Evolutionary conservation across 2,329 filamentous ascomycete genomes (phyloP).

Genomic region (Venturia oleaginea): DNA sequence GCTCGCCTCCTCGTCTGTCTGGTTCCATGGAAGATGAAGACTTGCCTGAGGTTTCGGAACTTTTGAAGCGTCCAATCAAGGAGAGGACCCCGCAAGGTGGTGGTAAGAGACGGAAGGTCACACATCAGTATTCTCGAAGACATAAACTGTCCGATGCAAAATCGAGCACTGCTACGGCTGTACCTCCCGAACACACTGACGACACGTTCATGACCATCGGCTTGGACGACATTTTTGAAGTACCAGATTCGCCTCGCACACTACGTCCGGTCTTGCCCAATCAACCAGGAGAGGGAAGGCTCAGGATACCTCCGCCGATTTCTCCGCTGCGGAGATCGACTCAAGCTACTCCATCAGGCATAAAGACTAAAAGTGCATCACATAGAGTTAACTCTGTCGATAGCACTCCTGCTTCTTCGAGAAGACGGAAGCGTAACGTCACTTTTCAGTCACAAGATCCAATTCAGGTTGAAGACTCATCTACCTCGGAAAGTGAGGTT

Average conservation of each 20-base stretch:
- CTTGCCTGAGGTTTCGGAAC: constrained; percentile 22
- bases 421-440: neutral
- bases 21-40: constrained; percentile 22
- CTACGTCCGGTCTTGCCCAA: neutral
- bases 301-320: neutral
- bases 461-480: neutral
- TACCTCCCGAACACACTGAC: neutral
- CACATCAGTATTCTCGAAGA: constrained; percentile 6
- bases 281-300: neutral
- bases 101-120: constrained; percentile 18
- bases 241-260: constrained; percentile 32
- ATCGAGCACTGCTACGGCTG: neutral
- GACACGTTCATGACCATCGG: neutral
- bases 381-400: neutral
- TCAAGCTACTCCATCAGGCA: neutral
- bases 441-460: neutral
- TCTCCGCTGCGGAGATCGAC: neutral
- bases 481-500: constrained; percentile 10
- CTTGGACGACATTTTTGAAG: constrained; percentile 24
- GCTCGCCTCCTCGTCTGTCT: constrained; percentile 18
- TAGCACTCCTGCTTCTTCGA: neutral
- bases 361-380: neutral
- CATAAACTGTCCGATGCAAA: neutral
- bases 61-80: constrained; percentile 17
- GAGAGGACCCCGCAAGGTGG: constrained; percentile 15